A percentile compares a stretch with the other conserved stretches of the same genome.
These are phyloP conservation scores for Annulohypoxylon moriforme DNA, from an alignment of 495 filamentous ascomycete genomes.

Conservation along the genomic window DNA sequence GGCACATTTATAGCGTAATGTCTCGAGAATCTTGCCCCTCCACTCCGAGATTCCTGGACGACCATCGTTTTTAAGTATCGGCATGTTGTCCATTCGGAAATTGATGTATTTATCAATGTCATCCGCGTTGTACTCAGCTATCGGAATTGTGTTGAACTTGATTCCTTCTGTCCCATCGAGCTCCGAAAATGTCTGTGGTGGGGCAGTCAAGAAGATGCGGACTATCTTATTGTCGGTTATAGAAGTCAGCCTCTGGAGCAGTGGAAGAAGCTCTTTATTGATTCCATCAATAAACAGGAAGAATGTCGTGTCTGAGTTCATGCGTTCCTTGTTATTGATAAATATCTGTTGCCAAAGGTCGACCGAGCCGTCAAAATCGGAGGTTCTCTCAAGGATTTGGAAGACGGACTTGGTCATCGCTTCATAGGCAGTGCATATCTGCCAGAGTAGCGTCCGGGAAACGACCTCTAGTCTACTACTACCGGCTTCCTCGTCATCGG, in stretches of 20 bases:
- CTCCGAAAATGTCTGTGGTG: constrained; percentile 21
- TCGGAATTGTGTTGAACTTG: constrained; percentile 33
- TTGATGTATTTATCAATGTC: constrained; percentile 53
- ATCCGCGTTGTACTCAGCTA: constrained; percentile 43
- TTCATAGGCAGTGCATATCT: constrained; percentile 52
- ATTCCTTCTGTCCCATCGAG: constrained; percentile 19
- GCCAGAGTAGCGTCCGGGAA: constrained; percentile 53
- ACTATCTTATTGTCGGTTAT: constrained; percentile 30
- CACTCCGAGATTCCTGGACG: constrained; percentile 48
- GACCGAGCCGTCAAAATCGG: constrained; percentile 47
- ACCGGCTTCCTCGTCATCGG: constrained; percentile 39
- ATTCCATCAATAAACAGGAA: constrained; percentile 53
- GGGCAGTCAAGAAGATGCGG: constrained; percentile 43
- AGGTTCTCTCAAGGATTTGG: constrained; percentile 45
- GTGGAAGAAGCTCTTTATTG: constrained; percentile 41
- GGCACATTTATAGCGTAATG: constrained; percentile 47
- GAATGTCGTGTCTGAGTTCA: constrained; percentile 50
- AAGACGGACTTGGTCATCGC: constrained; percentile 53
- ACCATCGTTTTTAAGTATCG: constrained; percentile 38
- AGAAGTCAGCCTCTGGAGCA: constrained; percentile 46
- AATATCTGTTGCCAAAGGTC: constrained; percentile 50
- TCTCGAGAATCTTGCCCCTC: constrained; percentile 47
- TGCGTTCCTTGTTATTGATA: constrained; percentile 49
- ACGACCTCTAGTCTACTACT: constrained; percentile 34
- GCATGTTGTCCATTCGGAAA: constrained; percentile 47